Evolutionary conservation across 1,284 basidiomycete species (phyloP), one percentile per base, ranked within the genome.

Genomic region (Bondarzewia mesenterica): DNA sequence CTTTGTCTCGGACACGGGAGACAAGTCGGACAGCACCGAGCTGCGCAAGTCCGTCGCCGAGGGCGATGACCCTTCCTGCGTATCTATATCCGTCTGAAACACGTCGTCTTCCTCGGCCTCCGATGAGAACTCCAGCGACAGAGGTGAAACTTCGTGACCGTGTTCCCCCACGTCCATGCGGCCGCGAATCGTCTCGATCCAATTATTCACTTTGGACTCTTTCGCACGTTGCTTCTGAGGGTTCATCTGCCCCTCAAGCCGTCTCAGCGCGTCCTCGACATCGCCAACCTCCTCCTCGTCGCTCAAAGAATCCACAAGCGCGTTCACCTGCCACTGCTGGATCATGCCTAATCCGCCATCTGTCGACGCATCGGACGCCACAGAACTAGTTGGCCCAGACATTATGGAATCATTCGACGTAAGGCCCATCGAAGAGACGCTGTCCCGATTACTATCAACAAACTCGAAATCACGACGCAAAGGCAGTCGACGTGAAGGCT

Each of bases 211-310:
- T 60, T 89, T 89, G 46, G 71, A 70, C 39, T 77, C 77, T 60
- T 86, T 89, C 57, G 82, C 79, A 54, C 75, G 69, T 58, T 84
- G 77, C 57, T 79, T 75, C 54, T 79, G 70, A 0, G 75, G 76
- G 61, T 87, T 89, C 50, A 93, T 87, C 60, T 90, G 81, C 0
- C 90, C 90, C 63, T 93, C 89, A 42, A 93, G 72, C 8, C 85
- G 71, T 36, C 75, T 72, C 51, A 93, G 61, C 5, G 91, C 90
- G 7, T 82, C 85, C 44, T 91, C 88, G 15, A 88, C 84, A 56
- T 87, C 89, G 0, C 89, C 88, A 3, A 63, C 73, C 50, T 82
- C 85, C 20, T 78, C 85, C 7, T 89, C 79, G 50, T 88, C 82
- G 54, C 80, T 85, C 48, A 90, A 63, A 18, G 83, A 85, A 52